Evolutionary conservation across 441 rosid genomes (phyloP), one percentile per base, ranked within the genome.

Genomic region (Populus hybrid): DNA sequence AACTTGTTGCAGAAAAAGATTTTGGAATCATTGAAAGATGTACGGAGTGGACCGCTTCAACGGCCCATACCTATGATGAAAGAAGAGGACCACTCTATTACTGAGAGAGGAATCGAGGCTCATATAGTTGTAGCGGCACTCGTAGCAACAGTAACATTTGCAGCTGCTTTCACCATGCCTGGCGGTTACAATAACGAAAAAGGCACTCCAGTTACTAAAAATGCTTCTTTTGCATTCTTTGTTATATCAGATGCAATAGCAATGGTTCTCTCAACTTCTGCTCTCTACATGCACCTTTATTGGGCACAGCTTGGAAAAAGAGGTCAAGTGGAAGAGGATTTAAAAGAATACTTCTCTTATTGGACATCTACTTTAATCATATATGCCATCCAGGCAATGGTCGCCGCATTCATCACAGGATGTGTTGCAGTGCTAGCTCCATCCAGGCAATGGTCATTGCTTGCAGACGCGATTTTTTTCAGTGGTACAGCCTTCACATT

Each of bases 381-480:
- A 6, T 5, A 18, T 69, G 71, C 78, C 1, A 75, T 79, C 24
- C 67, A 2, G 3, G 69, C 75, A 46, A 79, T 79, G 79, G n/a
- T 75, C n/a, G 9, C 70, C 34, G 75, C 76, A 16, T 79, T 79
- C 66, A 63, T 64, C 46, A 18, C 67, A 9, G 78, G 78, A 11
- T 30, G 57, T 4, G 46, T 30, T 40, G 78, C 78, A 12, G 46
- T 74, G 18, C 30, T 79, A 18, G 14, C 38, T 9, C 75, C 36
- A 40, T 79, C 71, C 28, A 26, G 28, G 1, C 28, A 26, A 26
- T 26, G 28, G 0, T 4, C 0, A 7, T 64, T 71, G 8, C 57
- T 79, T 28, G 78, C 82, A 4, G 2, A 16, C 32, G 3, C 53
- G 67, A 32, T 36, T 59, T 59, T 53, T 30, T 7, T 16, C 12